These are phyloP conservation scores for Schwanniomyces sp. DNA, from an alignment of 805 yeast species.

Conservation along the genomic window DNA sequence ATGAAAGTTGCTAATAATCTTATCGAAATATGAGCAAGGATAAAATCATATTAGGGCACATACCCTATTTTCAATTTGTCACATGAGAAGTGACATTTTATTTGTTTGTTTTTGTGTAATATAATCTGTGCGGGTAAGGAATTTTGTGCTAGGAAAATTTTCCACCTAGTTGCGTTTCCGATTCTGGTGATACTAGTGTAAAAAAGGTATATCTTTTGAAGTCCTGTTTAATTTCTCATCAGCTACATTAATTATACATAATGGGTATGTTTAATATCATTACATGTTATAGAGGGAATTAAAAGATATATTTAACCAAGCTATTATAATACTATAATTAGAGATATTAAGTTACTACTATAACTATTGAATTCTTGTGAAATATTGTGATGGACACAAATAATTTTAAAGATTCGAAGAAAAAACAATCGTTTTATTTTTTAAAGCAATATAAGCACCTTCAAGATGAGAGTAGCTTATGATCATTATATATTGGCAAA, in stretches of 20 bases:
- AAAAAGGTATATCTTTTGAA: slow-evolving; percentile 2
- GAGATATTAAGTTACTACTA: no score
- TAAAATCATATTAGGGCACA: background rate
- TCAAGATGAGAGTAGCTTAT: background rate
- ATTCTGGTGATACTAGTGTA: background rate
- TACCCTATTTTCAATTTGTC: background rate
- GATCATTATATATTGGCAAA: background rate
- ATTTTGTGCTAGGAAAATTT: background rate
- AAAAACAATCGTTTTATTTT: no score
- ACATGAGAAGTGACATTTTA: background rate
- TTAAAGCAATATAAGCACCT: no score
- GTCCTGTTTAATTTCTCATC: background rate
- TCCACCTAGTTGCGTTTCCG: background rate
- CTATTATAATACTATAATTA: background rate
- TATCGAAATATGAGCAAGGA: no score
- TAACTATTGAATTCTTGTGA: no score
- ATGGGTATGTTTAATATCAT: slow-evolving; percentile 18
- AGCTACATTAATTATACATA: slow-evolving; percentile 16
- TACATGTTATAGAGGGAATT: background rate
- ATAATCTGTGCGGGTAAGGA: background rate
- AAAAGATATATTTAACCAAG: background rate
- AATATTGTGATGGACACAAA: no score
- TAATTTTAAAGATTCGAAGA: no score
- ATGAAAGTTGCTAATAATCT: no score
- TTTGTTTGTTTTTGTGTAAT: background rate